Base-by-base conservation (phyloP, 108 stramenopile species). In the Fistulifera pelliculosa region DNA sequence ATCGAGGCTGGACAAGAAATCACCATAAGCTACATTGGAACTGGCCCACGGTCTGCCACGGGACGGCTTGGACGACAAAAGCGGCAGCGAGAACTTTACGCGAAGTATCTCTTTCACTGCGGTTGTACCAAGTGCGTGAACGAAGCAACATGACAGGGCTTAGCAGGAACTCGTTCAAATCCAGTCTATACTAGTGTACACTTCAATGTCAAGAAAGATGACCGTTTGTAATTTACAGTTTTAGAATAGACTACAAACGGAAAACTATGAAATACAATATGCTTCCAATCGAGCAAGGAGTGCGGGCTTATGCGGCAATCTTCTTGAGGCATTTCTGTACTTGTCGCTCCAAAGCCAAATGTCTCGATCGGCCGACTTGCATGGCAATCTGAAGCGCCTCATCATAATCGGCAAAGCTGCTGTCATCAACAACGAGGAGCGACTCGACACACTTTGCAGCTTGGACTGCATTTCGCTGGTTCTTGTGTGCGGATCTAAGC, bases 1-100 rank as follows among this genome's bases (percentile, higher is more conserved):
- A 67, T 82, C 4, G 23, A 47, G 13, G 14, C 16, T 1, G 81
- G 81, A n/a, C 70, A 82, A 53, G 81, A 82, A 52, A 50, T 82
- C 15, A 52, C 55, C 16, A 77, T 82, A 13, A 68, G 69, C 27
- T 82, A 82, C 43, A 24, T 68, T n/a, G 58, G 62, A 35, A n/a
- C 21, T 2, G 41, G 48, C 11, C 56, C 31, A 35, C 31, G 8
- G 31, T 35, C 31, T 6, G 31, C 31, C 8, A 35, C 31, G 31
- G 31, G 31, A 35, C 3, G 31, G 31, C 31, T 35, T 35, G 31
- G 31, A 35, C 31, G 31, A 35, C 31, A 35, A 3, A 35, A 35
- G 8, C 31, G 31, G 31, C 31, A 35, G 8, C 31, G 31, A 35
- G 31, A 35, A 35, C 31, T 35, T 35, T 35, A 35, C 8, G 31